phyloP scores from a whole-genome alignment of 2,329 filamentous ascomycete genomes.

The Tolypocladium album region DNA sequence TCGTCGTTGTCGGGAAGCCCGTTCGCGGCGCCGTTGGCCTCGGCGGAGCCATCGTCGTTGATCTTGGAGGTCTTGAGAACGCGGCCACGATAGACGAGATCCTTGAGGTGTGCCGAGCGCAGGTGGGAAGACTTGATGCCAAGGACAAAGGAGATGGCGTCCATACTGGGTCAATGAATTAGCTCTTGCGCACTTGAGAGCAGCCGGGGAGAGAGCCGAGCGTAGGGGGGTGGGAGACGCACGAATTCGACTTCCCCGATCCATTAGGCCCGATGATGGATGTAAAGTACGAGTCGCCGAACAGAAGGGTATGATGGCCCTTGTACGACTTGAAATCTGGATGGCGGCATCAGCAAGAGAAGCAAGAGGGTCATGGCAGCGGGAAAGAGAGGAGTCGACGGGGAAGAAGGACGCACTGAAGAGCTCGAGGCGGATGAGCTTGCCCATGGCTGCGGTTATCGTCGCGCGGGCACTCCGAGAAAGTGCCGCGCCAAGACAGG shows the following conservation, averaged over 20 bases:
- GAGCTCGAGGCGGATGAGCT: slow-evolving; percentile 87
- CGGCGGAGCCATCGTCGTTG: slow-evolving; percentile 76
- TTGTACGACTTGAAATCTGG: slow-evolving; percentile 99
- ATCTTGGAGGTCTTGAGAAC: slow-evolving; percentile 88
- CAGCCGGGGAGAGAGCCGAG: background rate
- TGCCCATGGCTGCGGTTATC: slow-evolving; percentile 61
- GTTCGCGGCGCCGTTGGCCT: slow-evolving; percentile 50
- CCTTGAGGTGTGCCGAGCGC: slow-evolving; percentile 84
- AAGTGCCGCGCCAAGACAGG: background rate
- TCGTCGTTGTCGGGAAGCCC: slow-evolving; percentile 51
- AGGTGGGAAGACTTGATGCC: slow-evolving; percentile 98
- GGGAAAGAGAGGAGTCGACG: slow-evolving; percentile 17
- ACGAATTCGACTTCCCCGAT: slow-evolving; percentile 98
- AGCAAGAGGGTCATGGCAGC: background rate
- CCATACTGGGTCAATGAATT: slow-evolving; percentile 56
- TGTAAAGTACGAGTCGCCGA: slow-evolving; percentile 97
- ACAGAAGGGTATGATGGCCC: slow-evolving; percentile 85
- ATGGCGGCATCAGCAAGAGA: slow-evolving; percentile 3
- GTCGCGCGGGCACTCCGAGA: background rate
- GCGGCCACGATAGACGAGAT: slow-evolving; percentile 90
- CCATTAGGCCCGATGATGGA: slow-evolving; percentile 99
- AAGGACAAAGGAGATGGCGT: slow-evolving; percentile 96
- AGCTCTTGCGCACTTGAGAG: background rate
- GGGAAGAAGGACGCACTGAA: slow-evolving; percentile 50
- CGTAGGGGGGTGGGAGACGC: slow-evolving; percentile 23